phyloP scores from a whole-genome alignment of 2,329 filamentous ascomycete species.

The Calonectria hawksworthii region DNA sequence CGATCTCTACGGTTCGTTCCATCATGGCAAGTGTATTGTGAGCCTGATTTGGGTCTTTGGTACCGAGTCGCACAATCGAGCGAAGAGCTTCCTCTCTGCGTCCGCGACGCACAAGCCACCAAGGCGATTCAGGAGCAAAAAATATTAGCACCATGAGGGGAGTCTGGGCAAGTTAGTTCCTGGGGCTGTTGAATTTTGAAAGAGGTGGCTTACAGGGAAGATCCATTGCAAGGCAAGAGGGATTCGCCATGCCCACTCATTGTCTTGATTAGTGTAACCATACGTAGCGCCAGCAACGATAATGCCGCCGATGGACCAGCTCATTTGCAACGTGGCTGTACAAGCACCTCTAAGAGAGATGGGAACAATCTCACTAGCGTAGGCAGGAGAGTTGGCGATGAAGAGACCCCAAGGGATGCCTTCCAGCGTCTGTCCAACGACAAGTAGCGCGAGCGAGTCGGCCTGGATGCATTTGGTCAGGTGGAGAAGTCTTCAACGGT shows the following conservation, averaged over 20 bases:
- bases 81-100: conserved; percentile 55
- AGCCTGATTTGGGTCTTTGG: conserved; percentile 26
- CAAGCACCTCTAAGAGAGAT: conserved; percentile 66
- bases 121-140: conserved; percentile 21
- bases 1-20: conserved; percentile 66
- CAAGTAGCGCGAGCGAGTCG: conserved; percentile 55
- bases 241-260: conserved; percentile 50
- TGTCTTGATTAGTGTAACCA: conserved; percentile 57
- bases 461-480: conserved; percentile 9
- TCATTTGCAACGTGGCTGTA: conserved; percentile 73
- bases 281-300: conserved; percentile 70
- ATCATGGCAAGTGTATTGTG: conserved; percentile 67
- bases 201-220: conserved; percentile 56
- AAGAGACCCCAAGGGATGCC: conserved; percentile 73
- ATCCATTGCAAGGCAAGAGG: conserved; percentile 70
- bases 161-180: conserved; percentile 11
- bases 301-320: conserved; percentile 72
- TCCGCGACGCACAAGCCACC: conserved; percentile 49
- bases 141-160: conserved; percentile 19
- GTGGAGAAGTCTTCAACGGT: rapidly evolving
- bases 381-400: conserved; percentile 72
- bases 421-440: conserved; percentile 67
- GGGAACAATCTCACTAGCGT: conserved; percentile 71
- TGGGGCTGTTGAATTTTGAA: rapidly evolving
- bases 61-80: conserved; percentile 61